Conservation (phyloP, 306 rosid genomes). For the Prosopis cineraria region DNA sequence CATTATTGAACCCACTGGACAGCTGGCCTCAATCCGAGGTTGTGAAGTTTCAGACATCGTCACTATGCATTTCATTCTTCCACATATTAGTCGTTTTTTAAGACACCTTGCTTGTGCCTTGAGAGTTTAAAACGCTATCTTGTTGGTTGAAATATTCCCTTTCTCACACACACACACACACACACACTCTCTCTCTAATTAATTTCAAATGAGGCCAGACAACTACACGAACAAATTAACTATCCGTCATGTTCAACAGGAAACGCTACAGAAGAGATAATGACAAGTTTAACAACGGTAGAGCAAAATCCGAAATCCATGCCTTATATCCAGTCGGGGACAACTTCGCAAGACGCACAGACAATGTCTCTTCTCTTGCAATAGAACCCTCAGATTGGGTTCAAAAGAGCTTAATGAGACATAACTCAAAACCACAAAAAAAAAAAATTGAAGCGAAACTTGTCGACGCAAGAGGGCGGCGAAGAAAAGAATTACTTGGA, state of each 20-base stretch:
- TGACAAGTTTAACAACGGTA: neutral
- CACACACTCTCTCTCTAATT: too few relatives aligned
- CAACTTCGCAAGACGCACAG: neutral
- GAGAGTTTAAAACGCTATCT: neutral
- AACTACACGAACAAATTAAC: neutral
- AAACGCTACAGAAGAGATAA: neutral
- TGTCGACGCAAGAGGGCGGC: neutral
- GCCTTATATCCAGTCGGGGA: neutral
- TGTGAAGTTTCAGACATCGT: neutral
- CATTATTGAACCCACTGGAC: neutral
- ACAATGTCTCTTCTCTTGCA: neutral
- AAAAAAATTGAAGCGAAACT: neutral
- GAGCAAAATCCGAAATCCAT: neutral
- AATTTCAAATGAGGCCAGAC: neutral
- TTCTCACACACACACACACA: neutral
- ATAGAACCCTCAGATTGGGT: neutral
- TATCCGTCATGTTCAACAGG: neutral
- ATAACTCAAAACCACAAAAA: neutral
- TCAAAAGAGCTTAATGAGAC: neutral
- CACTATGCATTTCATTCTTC: neutral
- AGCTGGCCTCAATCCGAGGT: neutral
- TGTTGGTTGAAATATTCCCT: neutral
- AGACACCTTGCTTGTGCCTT: neutral
- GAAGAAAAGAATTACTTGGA: constrained; percentile 40
- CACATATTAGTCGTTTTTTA: neutral